Evolutionary conservation across 2,329 filamentous ascomycete species (phyloP), one percentile per base, ranked within the genome.

Genomic region (Penicillium oxalicum): DNA sequence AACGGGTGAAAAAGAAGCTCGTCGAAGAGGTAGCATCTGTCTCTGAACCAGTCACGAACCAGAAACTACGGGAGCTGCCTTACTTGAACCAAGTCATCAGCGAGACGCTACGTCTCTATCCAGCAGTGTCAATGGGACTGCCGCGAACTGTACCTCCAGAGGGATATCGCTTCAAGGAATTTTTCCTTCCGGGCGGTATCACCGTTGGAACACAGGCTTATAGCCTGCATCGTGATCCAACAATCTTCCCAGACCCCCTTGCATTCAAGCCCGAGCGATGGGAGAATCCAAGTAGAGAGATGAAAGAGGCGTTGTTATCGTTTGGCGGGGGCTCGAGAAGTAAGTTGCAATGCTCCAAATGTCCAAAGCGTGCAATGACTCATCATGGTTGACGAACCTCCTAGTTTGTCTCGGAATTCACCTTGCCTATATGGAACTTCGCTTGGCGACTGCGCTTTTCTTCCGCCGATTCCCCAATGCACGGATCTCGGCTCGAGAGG

Each of bases 291-390:
- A 65, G 54, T 0, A 58, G 59, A 35, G 70, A 71, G 35, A 73
- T 77, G 60, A 76, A 78, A 45, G 73, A 77, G 2, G 78, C 79
- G 12, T 86, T 84, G 54, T 81, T 82, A 72, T 82, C 83, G 0
- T 88, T 88, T 62, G 81, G 83, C 1, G 84, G 79, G 13, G 85
- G 85, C 0, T 81, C 83, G 0, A 72, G 84, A 25, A 83, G 63
- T 65, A 49, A 52, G 63, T 56, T 6, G 7, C n/a, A 18, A 18
- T 18, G 18, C 18, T 18, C 18, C 1, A 18, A 18, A 18, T 18
- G 18, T 18, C 18, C 18, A 18, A 18, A 18, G 18, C 18, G 18
- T 18, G 18, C 18, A 18, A 18, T 18, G 18, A 18, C 18, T 18
- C 18, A 18, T 2, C 24, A 26, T 12, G 42, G 4, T 49, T 48